Evolutionary conservation across 495 filamentous ascomycete genomes (phyloP).

Genomic region (Aspergillus avenaceus): DNA sequence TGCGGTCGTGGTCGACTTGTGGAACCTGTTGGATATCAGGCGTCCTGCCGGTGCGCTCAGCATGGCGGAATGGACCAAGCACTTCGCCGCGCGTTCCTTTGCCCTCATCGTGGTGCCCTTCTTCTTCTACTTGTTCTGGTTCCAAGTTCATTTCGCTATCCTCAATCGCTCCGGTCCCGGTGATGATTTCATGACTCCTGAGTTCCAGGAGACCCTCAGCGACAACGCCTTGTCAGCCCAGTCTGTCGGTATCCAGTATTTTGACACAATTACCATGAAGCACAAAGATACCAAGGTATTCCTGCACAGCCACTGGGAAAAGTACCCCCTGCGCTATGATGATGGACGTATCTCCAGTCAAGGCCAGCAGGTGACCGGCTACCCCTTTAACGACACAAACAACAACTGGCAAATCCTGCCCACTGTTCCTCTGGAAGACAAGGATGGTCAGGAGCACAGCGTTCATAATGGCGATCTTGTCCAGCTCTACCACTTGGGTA

Average conservation of each 20-base stretch:
- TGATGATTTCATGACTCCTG: conserved; percentile 97
- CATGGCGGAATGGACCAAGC: conserved; percentile 77
- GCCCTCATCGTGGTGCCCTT: conserved; percentile 87
- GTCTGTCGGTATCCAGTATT: conserved; percentile 82
- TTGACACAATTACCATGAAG: conserved; percentile 78
- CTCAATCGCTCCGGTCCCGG: conserved; percentile 85
- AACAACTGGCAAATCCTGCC: conserved; percentile 97
- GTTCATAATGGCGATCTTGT: conserved; percentile 86
- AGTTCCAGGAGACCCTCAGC: conserved; percentile 93
- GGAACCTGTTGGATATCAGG: conserved; percentile 88
- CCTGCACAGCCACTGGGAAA: conserved; percentile 87
- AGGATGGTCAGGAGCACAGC: conserved; percentile 48
- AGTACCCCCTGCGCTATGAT: conserved; percentile 91
- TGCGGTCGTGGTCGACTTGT: conserved; percentile 89
- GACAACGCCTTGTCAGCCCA: conserved; percentile 90
- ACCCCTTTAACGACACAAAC: conserved; percentile 97
- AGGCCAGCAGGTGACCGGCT: conserved; percentile 96
- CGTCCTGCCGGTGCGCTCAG: conserved; percentile 71
- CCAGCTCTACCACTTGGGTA: conserved; percentile 82
- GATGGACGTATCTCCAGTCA: conserved; percentile 97
- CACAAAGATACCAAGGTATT: conserved; percentile 98
- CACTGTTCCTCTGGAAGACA: conserved; percentile 46
- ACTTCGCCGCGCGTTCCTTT: conserved; percentile 79
- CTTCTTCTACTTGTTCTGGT: conserved; percentile 99
- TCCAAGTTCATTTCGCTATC: conserved; percentile 96